Base-by-base conservation (phyloP, 208 protist species). In the Leishmania amazonensis region DNA sequence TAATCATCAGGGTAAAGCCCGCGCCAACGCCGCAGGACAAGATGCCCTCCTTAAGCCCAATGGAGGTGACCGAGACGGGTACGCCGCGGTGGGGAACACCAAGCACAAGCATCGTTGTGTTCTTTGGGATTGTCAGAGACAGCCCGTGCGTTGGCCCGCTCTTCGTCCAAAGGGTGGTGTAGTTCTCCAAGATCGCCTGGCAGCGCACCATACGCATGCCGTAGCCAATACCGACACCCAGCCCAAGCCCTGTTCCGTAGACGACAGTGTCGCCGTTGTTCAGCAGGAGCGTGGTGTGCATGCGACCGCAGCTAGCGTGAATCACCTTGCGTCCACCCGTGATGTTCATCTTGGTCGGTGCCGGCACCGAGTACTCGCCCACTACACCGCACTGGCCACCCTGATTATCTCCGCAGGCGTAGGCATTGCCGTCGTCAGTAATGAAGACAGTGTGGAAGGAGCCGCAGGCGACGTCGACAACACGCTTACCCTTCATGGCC, bases 371-470 rank as follows among this genome's bases (percentile, higher is more conserved):
- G 67, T 85, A 85, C 71, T 90, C 88, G 62, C 92, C 91, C 0
- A 91, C 51, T 47, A 92, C 87, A 28, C 93, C 93, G 80, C 94
- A 97, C 88, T 97, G 93, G 2, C 90, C 92, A 47, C 83, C 87
- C 71, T 90, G 85, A 78, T 96, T 97, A 81, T 97, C 93, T 38
- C 94, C 94, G 73, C 90, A 96, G 21, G 84, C 86, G 85, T 87
- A 95, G 54, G 89, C 91, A 67, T 77, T 79, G 54, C 93, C 94
- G 65, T 85, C 79, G 13, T 49, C 81, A 45, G 90, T 91, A 71
- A 97, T 75, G 70, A 94, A 93, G 31, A 91, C 87, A 9, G 90
- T 96, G 84, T 97, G 94, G 79, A 96, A 97, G 68, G 88, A 93
- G 45, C 94, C 92, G 75, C 94, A 97, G 24, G 92, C 86, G 21